Conservation (phyloP, 148 eudicot species). For the Rhododendron kiyosumense region DNA sequence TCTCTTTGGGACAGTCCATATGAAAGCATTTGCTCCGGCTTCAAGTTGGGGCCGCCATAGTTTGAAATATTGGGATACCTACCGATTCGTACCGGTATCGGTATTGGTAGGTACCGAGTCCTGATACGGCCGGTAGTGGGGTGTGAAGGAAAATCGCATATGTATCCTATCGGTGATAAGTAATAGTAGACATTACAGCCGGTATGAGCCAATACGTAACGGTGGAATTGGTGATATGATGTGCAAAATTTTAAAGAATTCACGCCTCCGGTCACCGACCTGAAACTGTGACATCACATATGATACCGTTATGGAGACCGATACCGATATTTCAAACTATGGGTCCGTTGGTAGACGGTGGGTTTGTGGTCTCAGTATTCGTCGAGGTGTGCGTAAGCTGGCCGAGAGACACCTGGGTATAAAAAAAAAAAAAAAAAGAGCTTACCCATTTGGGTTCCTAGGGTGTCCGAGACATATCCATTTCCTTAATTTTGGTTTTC, state of each 20-base stretch:
- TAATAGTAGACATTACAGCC: neutral
- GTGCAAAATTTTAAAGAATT: neutral
- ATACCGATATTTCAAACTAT: neutral
- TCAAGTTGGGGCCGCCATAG: too few relatives aligned
- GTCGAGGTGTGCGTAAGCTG: too few relatives aligned
- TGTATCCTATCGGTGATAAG: neutral
- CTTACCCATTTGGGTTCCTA: neutral
- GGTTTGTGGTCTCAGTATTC: too few relatives aligned
- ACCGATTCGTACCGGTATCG: too few relatives aligned
- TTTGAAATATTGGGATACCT: too few relatives aligned
- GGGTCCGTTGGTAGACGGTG: too few relatives aligned
- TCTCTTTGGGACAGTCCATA: too few relatives aligned
- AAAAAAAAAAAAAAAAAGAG: too few relatives aligned
- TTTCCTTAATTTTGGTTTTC: neutral
- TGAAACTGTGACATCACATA: neutral
- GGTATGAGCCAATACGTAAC: neutral
- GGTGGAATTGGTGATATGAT: neutral
- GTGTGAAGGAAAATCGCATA: neutral
- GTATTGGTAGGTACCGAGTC: too few relatives aligned
- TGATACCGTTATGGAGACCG: neutral
- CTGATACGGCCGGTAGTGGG: neutral
- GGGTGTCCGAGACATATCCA: neutral
- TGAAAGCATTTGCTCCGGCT: too few relatives aligned
- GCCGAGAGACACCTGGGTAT: too few relatives aligned
- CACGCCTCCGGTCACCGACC: neutral